Evolutionary conservation across 306 rosid species (phyloP).

Genomic region (Acmispon strigosus): DNA sequence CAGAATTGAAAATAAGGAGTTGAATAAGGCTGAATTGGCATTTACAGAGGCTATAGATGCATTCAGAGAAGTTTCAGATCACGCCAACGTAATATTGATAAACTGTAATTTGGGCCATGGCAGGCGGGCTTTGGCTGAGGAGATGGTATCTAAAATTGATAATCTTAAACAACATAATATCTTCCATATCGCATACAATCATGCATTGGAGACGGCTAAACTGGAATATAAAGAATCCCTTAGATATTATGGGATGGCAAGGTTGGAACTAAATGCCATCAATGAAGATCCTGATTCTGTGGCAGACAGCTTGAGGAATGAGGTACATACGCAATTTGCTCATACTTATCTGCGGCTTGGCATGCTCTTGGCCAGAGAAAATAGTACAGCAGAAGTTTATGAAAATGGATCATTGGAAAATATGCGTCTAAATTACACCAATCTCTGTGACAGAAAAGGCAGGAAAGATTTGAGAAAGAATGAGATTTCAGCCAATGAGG

Average conservation of each 20-base stretch:
- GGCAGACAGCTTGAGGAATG: slow-evolving; percentile 52
- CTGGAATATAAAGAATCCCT: slow-evolving; percentile 80
- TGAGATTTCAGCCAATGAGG: slow-evolving; percentile 90
- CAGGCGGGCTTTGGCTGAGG: slow-evolving; percentile 87
- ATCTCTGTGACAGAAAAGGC: slow-evolving; percentile 33
- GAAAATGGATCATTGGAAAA: slow-evolving; percentile 51
- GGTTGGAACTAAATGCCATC: slow-evolving; percentile 54
- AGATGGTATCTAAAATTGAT: slow-evolving; percentile 62
- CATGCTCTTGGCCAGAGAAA: slow-evolving; percentile 90
- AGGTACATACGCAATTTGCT: slow-evolving; percentile 83
- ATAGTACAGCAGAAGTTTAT: slow-evolving; percentile 63
- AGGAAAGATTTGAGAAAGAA: slow-evolving; percentile 58
- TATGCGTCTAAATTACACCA: slow-evolving; percentile 21
- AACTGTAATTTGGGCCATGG: slow-evolving; percentile 96
- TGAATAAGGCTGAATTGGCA: slow-evolving; percentile 67
- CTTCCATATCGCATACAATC: slow-evolving; percentile 53
- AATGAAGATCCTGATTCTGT: slow-evolving; percentile 38
- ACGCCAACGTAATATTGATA: slow-evolving; percentile 78
- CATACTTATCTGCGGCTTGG: slow-evolving; percentile 91
- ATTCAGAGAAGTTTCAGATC: slow-evolving; percentile 85
- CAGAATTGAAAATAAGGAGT: slow-evolving; percentile 66
- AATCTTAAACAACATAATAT: slow-evolving; percentile 46
- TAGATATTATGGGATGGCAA: slow-evolving; percentile 82
- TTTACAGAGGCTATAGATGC: slow-evolving; percentile 82
- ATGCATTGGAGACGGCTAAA: slow-evolving; percentile 73